These are phyloP conservation scores for Clarireedia homoeocarpa DNA, from an alignment of 2,329 filamentous ascomycete species.

Conservation along the genomic window DNA sequence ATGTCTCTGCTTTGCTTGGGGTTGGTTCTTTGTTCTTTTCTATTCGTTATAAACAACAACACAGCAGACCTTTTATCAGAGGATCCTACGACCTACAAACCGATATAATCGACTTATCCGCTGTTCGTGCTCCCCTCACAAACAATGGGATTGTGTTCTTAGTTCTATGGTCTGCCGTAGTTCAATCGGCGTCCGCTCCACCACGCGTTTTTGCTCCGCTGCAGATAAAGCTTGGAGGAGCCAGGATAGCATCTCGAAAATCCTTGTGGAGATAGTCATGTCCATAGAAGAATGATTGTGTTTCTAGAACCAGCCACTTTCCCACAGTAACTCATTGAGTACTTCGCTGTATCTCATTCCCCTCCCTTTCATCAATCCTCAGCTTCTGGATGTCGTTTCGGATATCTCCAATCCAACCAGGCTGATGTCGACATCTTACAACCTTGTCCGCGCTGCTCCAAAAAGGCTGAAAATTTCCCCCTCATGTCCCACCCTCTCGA, in stretches of 20 bases:
- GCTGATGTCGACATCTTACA: slow-evolving; percentile 28
- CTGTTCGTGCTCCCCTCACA: too few species aligned
- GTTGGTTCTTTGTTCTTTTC: too few species aligned
- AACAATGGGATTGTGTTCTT: not conserved
- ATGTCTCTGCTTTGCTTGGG: not conserved
- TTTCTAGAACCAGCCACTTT: not conserved
- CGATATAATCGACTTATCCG: too few species aligned
- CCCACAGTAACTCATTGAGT: not conserved
- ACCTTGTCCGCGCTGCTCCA: slow-evolving; percentile 16
- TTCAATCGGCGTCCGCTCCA: slow-evolving; percentile 3
- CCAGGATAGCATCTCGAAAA: not conserved
- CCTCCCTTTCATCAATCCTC: not conserved
- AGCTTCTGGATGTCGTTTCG: slow-evolving; percentile 18
- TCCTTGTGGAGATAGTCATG: not conserved
- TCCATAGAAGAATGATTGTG: too few species aligned
- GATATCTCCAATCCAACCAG: slow-evolving; percentile 6
- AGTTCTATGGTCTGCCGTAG: not conserved
- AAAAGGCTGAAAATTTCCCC: slow-evolving; percentile 9
- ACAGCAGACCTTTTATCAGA: too few species aligned
- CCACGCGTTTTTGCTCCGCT: not conserved
- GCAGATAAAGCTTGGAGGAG: slow-evolving; percentile 6
- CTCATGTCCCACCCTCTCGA: not conserved
- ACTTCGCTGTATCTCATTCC: not conserved
- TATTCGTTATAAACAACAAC: too few species aligned
- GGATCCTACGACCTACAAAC: too few species aligned